phyloP scores from a whole-genome alignment of 2,329 filamentous ascomycete species.

The Nigrograna mackinnonii region DNA sequence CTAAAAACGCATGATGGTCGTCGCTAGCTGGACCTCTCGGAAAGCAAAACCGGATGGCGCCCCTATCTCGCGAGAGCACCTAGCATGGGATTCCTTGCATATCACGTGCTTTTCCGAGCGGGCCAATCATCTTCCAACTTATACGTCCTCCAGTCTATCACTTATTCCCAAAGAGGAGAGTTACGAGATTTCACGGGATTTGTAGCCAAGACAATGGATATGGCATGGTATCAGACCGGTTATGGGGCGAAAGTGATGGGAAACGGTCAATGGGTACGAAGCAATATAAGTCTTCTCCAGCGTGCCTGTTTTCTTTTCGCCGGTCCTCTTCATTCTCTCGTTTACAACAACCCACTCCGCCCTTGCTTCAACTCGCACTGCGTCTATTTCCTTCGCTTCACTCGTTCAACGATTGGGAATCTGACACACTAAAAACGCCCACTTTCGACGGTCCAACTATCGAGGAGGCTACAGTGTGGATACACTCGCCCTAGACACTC shows the following conservation, averaged over 20 bases:
- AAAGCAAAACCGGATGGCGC: no score
- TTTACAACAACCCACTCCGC: neutral
- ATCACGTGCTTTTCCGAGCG: neutral
- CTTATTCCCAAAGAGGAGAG: neutral
- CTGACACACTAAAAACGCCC: no score
- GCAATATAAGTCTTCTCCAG: neutral
- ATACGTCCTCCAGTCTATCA: neutral
- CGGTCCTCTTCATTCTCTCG: neutral
- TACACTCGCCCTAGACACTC: no score
- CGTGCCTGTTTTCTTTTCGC: neutral
- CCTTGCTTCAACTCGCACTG: neutral
- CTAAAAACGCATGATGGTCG: no score
- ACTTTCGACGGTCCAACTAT: no score
- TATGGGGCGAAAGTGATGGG: neutral
- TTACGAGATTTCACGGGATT: conserved; percentile 2
- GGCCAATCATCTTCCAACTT: neutral
- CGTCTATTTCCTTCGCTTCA: no score
- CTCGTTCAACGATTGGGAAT: no score
- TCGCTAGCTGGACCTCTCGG: no score
- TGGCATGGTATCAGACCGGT: neutral
- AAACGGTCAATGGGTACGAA: neutral
- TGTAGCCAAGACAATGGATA: conserved; percentile 14
- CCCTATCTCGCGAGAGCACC: no score
- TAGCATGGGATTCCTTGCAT: no score
- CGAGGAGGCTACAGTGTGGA: no score